Conservation (phyloP, 352 stramenopile species). For the Globisporangium spinosum region DNA sequence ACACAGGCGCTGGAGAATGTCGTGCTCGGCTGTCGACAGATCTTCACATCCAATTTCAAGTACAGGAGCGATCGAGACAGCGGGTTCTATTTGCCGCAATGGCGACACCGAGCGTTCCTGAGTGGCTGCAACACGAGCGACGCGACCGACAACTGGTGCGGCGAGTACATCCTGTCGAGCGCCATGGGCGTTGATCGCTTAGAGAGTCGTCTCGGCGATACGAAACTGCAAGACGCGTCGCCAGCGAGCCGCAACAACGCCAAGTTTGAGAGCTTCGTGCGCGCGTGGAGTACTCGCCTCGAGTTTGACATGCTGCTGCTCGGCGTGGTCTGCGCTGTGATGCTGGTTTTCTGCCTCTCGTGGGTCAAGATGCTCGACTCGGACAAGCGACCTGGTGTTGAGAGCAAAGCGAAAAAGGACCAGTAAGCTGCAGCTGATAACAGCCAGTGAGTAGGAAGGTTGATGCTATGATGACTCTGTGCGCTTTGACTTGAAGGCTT, state of each 20-base stretch:
- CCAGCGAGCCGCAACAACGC: background rate
- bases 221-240: background rate
- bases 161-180: conserved; percentile 4
- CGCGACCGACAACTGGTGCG: conserved; percentile 9
- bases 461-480: too few species aligned
- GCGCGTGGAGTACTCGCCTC: conserved; percentile 8
- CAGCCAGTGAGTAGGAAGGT: too few species aligned
- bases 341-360: conserved; percentile 3
- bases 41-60: background rate
- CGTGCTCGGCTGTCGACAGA: conserved; percentile 1
- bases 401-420: background rate
- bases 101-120: conserved; percentile 5
- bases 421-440: too few species aligned
- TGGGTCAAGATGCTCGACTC: conserved; percentile 6
- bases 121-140: background rate
- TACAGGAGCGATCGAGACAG: background rate
- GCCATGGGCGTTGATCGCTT: too few species aligned
- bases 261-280: conserved; percentile 2
- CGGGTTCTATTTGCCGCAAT: background rate
- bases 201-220: background rate
- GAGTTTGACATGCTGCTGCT: conserved; percentile 15
- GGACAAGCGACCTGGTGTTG: conserved; percentile 6
- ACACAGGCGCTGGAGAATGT: background rate
- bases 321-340: background rate
- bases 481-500: too few species aligned